Evolutionary conservation across 2,329 filamentous ascomycete genomes (phyloP), one percentile per base, ranked within the genome.

Genomic region (Colletotrichum gloeosporioides): DNA sequence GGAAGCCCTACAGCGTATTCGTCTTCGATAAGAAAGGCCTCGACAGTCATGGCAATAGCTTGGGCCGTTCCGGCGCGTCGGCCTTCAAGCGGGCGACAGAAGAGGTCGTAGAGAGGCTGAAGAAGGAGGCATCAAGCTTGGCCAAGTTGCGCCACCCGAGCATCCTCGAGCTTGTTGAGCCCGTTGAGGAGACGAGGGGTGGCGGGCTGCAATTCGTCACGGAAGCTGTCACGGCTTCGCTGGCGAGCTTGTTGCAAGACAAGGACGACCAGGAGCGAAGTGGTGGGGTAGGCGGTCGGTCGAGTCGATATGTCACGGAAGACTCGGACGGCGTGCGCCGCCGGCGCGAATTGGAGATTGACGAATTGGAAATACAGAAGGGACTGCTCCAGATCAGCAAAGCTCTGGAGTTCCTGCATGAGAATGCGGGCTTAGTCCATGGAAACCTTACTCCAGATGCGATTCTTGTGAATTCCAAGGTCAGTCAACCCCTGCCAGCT

Each of bases 361-460:
- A 99, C 82, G 97, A 99, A 86, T 88, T 99, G 75, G 97, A 99
- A 85, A 98, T 99, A 80, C 97, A 99, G 84, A 99, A 99, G 85
- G 97, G 97, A 0, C 85, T 99, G 78, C 87, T 99, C 77, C 97
- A 99, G 84, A 91, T 99, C 78, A 96, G 94, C 82, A 98, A 98
- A 84, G 96, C 96, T 4, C 88, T 99, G 34, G 96, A 99, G 85
- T 99, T 99, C 82, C 87, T 99, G 76, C 96, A 99, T 82, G 96
- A 99, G 82, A 98, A 96, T 82, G 96, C 96, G 12, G 95, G 95
- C 1, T 89, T 99, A 65, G 95, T 99, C 0, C 97, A 99, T 85
- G 95, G 95, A 64, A 99, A 99, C 82, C 85, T 99, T 78, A 99
- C 96, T 0, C 97, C 97, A 0, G 96, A 99, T 78, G 95, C 96